phyloP scores from a whole-genome alignment of 345 rosid species.

The Arabidopsis arenosa region DNA sequence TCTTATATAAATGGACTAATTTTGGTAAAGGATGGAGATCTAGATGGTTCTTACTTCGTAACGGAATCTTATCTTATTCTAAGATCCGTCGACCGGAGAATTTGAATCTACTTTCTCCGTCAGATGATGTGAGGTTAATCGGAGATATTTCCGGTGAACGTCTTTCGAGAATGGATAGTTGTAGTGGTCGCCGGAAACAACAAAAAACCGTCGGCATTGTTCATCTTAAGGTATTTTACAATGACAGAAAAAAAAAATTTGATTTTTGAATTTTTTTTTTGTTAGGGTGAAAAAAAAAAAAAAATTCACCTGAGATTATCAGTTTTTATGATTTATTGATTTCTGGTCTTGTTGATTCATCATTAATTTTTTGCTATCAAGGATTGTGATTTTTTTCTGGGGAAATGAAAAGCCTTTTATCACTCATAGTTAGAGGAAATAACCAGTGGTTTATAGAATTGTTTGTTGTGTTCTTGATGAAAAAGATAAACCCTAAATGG shows the following conservation, averaged over 20 bases:
- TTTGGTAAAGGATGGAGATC: conserved; percentile 99
- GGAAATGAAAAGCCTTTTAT: conserved; percentile 42
- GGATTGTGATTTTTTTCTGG: conserved; percentile 23
- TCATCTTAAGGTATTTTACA: conserved; percentile 70
- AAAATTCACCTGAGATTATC: conserved; percentile 27
- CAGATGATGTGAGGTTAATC: conserved; percentile 74
- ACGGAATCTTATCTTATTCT: conserved; percentile 82
- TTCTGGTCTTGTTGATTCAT: conserved; percentile 16
- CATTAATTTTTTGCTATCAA: neutral
- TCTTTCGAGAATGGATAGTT: conserved; percentile 60
- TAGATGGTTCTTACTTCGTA: conserved; percentile 84
- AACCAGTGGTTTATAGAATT: conserved; percentile 49
- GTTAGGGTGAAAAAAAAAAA: conserved; percentile 22
- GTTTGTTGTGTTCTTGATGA: conserved; percentile 40
- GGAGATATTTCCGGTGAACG: conserved; percentile 70
- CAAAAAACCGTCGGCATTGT: conserved; percentile 80
- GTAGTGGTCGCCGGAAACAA: conserved; percentile 64
- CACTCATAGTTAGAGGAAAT: conserved; percentile 49
- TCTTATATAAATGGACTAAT: conserved; percentile 95
- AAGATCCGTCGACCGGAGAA: conserved; percentile 76
- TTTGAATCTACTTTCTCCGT: conserved; percentile 53
- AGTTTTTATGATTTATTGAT: conserved; percentile 38
- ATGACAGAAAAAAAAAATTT: neutral
- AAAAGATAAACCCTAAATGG: conserved; percentile 42
- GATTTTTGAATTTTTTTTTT: conserved; percentile 24